Conservation (phyloP, 2,329 filamentous ascomycete genomes). For the Sordariomycetes sp. region DNA sequence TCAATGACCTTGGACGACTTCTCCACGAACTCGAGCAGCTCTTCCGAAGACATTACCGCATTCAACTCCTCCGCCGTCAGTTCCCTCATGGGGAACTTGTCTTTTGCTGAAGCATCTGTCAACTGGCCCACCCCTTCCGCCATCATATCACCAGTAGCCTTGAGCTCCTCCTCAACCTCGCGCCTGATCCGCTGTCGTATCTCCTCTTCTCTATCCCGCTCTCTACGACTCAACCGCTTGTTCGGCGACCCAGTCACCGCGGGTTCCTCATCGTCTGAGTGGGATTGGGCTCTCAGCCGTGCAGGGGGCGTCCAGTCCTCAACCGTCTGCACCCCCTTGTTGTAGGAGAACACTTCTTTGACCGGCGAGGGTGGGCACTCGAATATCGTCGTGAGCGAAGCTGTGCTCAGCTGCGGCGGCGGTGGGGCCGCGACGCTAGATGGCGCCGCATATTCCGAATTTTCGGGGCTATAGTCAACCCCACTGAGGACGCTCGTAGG, state of each 20-base stretch:
- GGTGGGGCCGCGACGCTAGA: conserved; percentile 29
- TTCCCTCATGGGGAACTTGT: conserved; percentile 64
- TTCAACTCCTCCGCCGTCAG: conserved; percentile 76
- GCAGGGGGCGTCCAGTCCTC: conserved; percentile 54
- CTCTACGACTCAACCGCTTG: conserved; percentile 67
- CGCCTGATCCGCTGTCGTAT: conserved; percentile 70
- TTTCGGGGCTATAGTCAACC: conserved; percentile 67
- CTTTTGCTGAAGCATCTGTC: conserved; percentile 18
- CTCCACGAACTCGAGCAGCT: conserved; percentile 92
- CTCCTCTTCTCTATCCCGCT: conserved; percentile 77
- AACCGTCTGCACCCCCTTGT: conserved; percentile 87
- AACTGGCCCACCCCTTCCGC: conserved; percentile 33
- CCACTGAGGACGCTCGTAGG: conserved; percentile 79
- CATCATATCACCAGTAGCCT: conserved; percentile 51
- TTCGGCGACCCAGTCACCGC: conserved; percentile 44
- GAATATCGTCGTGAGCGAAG: conserved; percentile 62
- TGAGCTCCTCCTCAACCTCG: conserved; percentile 88
- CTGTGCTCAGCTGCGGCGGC: conserved; percentile 67
- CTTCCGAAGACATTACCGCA: conserved; percentile 81
- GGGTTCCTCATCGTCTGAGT: conserved; percentile 50
- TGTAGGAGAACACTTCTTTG: conserved; percentile 87
- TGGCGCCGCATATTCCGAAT: conserved; percentile 44
- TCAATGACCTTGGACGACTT: conserved; percentile 95
- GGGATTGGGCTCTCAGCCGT: conserved; percentile 38
- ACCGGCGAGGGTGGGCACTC: conserved; percentile 66